Conservation (phyloP, 441 rosid species). For the Bocquillonia castaneifolia region DNA sequence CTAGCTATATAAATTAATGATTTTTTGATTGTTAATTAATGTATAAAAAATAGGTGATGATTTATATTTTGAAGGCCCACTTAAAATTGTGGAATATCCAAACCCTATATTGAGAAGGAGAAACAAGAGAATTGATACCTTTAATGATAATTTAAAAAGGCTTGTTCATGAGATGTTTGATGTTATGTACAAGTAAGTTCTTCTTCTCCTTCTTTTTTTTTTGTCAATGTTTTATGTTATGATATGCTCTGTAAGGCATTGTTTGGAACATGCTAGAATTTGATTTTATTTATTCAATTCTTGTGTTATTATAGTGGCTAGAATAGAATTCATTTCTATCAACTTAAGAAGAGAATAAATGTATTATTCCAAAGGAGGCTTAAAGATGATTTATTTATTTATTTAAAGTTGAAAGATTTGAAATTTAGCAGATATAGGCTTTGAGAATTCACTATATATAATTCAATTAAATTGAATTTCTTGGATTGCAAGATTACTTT, state of each 20-base stretch:
- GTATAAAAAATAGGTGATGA: constrained; percentile 41
- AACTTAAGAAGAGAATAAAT: too few relatives aligned
- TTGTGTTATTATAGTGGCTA: background rate
- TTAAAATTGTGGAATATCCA: constrained; percentile 78
- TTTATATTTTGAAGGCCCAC: constrained; percentile 64
- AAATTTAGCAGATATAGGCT: background rate
- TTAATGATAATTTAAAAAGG: constrained; percentile 68
- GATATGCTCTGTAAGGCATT: too few relatives aligned
- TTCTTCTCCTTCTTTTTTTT: background rate
- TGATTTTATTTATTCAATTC: background rate
- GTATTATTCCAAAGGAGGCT: background rate
- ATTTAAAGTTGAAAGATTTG: background rate
- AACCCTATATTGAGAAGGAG: constrained; percentile 70
- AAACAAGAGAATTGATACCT: constrained; percentile 59
- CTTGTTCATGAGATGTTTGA: constrained; percentile 81
- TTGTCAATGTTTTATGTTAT: too few relatives aligned
- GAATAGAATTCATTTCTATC: too few relatives aligned
- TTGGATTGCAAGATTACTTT: background rate
- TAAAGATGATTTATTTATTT: background rate
- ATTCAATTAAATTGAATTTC: background rate
- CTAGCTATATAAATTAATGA: background rate
- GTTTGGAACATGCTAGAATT: too few relatives aligned
- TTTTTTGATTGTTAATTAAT: background rate
- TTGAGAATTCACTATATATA: background rate
- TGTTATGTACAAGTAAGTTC: constrained; percentile 85